Conservation (phyloP, 1,139 yeast genomes). For the Yamadazyma siamensis region DNA sequence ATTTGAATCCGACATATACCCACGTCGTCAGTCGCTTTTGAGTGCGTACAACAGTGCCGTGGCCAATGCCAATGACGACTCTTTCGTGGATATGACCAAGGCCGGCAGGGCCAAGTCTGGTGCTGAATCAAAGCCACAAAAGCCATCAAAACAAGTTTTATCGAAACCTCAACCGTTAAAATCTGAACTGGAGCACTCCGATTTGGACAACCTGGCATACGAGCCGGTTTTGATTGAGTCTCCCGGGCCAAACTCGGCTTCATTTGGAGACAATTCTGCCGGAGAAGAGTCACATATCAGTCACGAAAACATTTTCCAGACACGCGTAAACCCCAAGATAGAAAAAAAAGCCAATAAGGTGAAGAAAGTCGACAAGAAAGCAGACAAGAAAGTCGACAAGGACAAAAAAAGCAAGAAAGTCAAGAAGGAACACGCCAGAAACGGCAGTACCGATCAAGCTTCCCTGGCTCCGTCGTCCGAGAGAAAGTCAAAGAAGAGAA, state of each 20-base stretch:
- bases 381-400: neutral
- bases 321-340: neutral
- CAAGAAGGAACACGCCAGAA: constrained; percentile 1
- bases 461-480: too few species aligned
- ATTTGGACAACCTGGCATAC: too few species aligned
- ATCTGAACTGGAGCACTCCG: too few species aligned
- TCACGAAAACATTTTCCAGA: too few species aligned
- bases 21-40: constrained; percentile 33
- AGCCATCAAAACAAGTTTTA: too few species aligned
- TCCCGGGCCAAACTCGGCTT: too few species aligned
- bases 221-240: too few species aligned
- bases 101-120: neutral
- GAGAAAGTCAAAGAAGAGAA: constrained; percentile 1
- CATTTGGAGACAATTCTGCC: too few species aligned
- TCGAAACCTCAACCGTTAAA: too few species aligned
- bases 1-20: constrained; percentile 47
- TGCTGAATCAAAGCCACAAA: neutral
- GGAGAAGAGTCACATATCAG: too few species aligned
- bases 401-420: neutral
- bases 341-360: constrained; percentile 3
- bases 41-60: constrained; percentile 13
- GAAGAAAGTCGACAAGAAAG: too few species aligned
- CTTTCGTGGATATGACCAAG: constrained; percentile 19
- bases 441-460: constrained; percentile 1
- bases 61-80: constrained; percentile 21